These are phyloP conservation scores for Ogataea chonburiensis DNA, from an alignment of 805 yeast species.

Conservation along the genomic window DNA sequence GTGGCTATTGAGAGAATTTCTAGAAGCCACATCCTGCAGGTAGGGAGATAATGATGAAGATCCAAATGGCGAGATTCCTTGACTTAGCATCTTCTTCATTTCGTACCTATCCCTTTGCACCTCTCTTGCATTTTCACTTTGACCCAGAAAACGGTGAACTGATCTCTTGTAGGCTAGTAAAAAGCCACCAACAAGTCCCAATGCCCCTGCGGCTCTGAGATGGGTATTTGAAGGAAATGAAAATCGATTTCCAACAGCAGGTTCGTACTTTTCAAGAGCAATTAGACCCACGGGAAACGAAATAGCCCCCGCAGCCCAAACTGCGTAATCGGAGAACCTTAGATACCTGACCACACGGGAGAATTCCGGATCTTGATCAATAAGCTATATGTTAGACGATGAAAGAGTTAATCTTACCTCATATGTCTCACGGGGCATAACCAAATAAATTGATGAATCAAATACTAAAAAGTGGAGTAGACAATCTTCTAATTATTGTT, in stretches of 20 bases:
- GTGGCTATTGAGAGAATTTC: conserved; percentile 74
- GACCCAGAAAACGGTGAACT: conserved; percentile 73
- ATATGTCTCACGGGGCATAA: too few relatives aligned
- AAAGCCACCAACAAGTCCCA: conserved; percentile 76
- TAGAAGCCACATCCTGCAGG: conserved; percentile 70
- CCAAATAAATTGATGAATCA: not conserved
- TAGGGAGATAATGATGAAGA: conserved; percentile 60
- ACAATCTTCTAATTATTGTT: not conserved
- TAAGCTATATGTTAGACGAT: conserved; percentile 35
- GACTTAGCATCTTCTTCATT: conserved; percentile 61
- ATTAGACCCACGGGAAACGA: conserved; percentile 49
- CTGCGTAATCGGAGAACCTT: conserved; percentile 62
- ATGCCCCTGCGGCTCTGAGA: conserved; percentile 55
- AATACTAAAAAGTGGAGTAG: conserved; percentile 4
- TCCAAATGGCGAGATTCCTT: conserved; percentile 68
- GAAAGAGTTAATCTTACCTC: conserved; percentile 22
- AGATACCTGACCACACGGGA: conserved; percentile 68
- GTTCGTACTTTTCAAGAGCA: conserved; percentile 47
- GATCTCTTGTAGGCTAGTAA: conserved; percentile 66
- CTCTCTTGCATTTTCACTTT: conserved; percentile 69
- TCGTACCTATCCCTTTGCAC: conserved; percentile 72
- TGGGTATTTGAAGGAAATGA: conserved; percentile 53
- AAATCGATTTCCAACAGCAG: conserved; percentile 43
- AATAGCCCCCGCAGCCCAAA: conserved; percentile 46
- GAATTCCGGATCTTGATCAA: conserved; percentile 81